These are phyloP conservation scores for Aspergillus sp. DNA, from an alignment of 2,329 filamentous ascomycete species.

Conservation along the genomic window DNA sequence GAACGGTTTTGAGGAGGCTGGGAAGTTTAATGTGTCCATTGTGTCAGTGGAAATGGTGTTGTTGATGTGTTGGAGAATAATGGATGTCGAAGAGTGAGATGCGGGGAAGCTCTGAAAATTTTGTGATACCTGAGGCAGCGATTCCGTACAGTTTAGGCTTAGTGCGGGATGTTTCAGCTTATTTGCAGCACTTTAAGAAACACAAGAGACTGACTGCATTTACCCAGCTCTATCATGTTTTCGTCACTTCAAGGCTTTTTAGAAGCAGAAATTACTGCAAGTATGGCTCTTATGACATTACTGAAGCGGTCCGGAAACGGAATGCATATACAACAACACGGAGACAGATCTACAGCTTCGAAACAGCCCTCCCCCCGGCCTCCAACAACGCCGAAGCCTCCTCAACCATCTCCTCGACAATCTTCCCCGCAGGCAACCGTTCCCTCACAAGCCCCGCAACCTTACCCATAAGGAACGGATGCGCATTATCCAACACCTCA, in stretches of 20 bases:
- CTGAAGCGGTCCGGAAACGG: background rate
- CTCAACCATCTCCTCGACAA: constrained; percentile 89
- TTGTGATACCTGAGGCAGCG: constrained; percentile 3
- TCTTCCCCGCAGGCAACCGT: constrained; percentile 84
- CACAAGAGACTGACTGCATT: background rate
- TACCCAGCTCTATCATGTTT: background rate
- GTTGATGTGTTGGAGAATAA: background rate
- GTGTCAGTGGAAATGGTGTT: background rate
- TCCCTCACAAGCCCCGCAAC: constrained; percentile 92
- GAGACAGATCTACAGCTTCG: constrained; percentile 1
- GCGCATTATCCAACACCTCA: constrained; percentile 86
- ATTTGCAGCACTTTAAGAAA: background rate
- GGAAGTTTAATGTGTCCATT: constrained; percentile 34
- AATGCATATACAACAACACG: constrained; percentile 10
- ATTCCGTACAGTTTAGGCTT: background rate
- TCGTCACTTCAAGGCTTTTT: background rate
- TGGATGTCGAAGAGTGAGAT: background rate
- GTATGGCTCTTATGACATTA: background rate
- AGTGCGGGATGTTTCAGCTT: constrained; percentile 48
- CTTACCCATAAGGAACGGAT: constrained; percentile 95
- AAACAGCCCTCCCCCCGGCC: constrained; percentile 1
- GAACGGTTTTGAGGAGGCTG: constrained; percentile 44
- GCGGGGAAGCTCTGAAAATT: background rate
- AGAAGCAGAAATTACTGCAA: background rate
- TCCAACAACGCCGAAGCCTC: constrained; percentile 74